Base-by-base conservation (phyloP, 2,329 filamentous ascomycete genomes). In the Amauroascus niger region DNA sequence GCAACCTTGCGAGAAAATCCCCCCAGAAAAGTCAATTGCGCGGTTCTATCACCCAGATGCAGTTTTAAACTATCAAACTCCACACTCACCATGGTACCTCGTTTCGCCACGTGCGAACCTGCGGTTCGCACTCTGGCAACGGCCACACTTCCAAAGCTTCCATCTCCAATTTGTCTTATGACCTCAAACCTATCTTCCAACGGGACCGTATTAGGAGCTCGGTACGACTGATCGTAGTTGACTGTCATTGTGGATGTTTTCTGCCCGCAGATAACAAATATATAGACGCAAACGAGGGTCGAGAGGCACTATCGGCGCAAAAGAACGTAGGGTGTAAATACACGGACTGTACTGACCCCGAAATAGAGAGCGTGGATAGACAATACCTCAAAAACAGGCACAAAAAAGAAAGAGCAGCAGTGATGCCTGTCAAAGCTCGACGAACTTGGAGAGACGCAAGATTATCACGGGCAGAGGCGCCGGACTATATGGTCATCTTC, bases 131-230 rank as follows among this genome's bases (percentile, higher is more conserved):
- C 90, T 69, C 93, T 83, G 62, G 91, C 93, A 58, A 98, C 79
- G 55, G 87, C 86, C 59, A 98, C 93, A 67, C 89, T 97, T 56
- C 93, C 93, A 69, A 98, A 98, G 74, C 93, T 97, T 62, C 93
- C 93, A 81, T 98, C 93, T 48, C 93, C 93, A 68, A 98, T 94
- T 66, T 98, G 93, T 73, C 97, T 98, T 67, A 98, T 76, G 53
- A 98, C 84, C 71, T 98, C 91, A 68, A 96, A 98, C 62, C 90
- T 84, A 68, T 98, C 93, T 69, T 96, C 90, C 52, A 98, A 81
- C 60, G 67, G 65, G 26, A 69, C 72, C 67, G 76, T 60, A 68
- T 69, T 59, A 69, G 74, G 53, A 79, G 75, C 81, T 68, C 86
- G 81, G 64, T 83, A 81, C 70, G 84, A 79, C 64, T 82, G 74